Conservation (phyloP, 1,284 basidiomycete genomes). For the Malassezia cuniculi region DNA sequence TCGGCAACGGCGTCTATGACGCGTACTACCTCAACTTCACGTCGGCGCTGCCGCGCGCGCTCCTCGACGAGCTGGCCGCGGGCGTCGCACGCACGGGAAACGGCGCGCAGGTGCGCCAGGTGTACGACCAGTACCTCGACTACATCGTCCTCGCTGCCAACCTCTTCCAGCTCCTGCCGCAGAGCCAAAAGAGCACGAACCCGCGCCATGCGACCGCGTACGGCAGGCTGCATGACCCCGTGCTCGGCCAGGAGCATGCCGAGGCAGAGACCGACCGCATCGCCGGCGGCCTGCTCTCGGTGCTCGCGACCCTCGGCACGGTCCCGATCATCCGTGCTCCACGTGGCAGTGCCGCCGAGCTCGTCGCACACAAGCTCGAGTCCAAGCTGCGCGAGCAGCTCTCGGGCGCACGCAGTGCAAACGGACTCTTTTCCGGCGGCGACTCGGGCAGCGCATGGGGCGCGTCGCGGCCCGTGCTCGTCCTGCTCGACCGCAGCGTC, state of each 20-base stretch:
- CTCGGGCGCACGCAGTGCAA: constrained; percentile 53
- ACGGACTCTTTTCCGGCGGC: constrained; percentile 42
- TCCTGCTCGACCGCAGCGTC: constrained; percentile 86
- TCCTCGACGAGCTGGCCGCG: constrained; percentile 86
- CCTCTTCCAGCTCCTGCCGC: constrained; percentile 74
- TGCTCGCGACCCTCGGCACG: constrained; percentile 78
- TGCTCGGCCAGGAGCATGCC: constrained; percentile 75
- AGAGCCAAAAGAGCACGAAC: background rate
- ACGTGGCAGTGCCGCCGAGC: constrained; percentile 90
- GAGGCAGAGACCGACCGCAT: constrained; percentile 87
- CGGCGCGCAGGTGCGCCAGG: constrained; percentile 51
- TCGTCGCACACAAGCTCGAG: constrained; percentile 91
- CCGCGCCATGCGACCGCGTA: constrained; percentile 50
- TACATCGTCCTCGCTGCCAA: constrained; percentile 87
- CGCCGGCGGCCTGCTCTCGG: constrained; percentile 78
- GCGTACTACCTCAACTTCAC: constrained; percentile 91
- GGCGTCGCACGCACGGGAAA: constrained; percentile 73
- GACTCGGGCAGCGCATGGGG: constrained; percentile 16
- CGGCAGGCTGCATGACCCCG: constrained; percentile 78
- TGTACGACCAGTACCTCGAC: constrained; percentile 68
- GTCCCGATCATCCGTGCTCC: constrained; percentile 91
- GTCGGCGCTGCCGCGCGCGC: constrained; percentile 68
- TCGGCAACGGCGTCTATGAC: constrained; percentile 77
- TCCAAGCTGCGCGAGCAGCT: constrained; percentile 81
- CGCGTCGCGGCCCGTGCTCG: constrained; percentile 51